These are phyloP conservation scores for Sclerospora graminicola DNA, from an alignment of 352 stramenopile genomes.

Conservation along the genomic window DNA sequence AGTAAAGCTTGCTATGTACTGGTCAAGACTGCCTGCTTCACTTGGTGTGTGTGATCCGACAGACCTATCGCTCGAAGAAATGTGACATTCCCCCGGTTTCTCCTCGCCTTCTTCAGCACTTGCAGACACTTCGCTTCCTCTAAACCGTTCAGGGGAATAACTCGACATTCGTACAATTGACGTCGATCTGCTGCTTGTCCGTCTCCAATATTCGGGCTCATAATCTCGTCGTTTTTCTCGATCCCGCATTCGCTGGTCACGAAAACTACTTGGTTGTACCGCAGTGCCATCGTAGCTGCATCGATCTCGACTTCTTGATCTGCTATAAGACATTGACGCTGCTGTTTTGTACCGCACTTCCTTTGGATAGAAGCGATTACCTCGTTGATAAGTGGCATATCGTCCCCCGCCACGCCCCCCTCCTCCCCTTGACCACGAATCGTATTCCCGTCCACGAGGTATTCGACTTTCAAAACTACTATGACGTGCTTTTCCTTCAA, in stretches of 20 bases:
- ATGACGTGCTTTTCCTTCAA: slow-evolving; percentile 11
- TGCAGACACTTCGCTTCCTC: slow-evolving; percentile 15
- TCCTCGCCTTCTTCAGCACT: slow-evolving; percentile 35
- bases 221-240: slow-evolving; percentile 21
- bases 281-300: slow-evolving; percentile 15
- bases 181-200: slow-evolving; percentile 12
- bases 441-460: slow-evolving; percentile 25
- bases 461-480: slow-evolving; percentile 20
- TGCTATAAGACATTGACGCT: slow-evolving; percentile 10
- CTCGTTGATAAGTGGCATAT: slow-evolving; percentile 13
- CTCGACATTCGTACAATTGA: slow-evolving; percentile 20
- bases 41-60: slow-evolving; percentile 17
- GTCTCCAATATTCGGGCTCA: slow-evolving; percentile 16
- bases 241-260: slow-evolving; percentile 27
- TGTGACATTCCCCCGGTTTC: slow-evolving; percentile 19
- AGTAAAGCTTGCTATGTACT: slow-evolving; percentile 5
- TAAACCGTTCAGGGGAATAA: slow-evolving; percentile 21
- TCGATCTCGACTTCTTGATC: slow-evolving; percentile 39
- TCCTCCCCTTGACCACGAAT: slow-evolving; percentile 20
- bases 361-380: slow-evolving; percentile 34
- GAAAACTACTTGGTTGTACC: slow-evolving; percentile 15
- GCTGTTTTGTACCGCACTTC: slow-evolving; percentile 24
- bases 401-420: slow-evolving; percentile 13
- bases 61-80: slow-evolving; percentile 15
- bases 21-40: slow-evolving; percentile 17